A percentile compares a stretch with the other conserved stretches of the same genome.
phyloP scores from a whole-genome alignment of 257 asterid genomes.

The Paraleonurus japonicus region DNA sequence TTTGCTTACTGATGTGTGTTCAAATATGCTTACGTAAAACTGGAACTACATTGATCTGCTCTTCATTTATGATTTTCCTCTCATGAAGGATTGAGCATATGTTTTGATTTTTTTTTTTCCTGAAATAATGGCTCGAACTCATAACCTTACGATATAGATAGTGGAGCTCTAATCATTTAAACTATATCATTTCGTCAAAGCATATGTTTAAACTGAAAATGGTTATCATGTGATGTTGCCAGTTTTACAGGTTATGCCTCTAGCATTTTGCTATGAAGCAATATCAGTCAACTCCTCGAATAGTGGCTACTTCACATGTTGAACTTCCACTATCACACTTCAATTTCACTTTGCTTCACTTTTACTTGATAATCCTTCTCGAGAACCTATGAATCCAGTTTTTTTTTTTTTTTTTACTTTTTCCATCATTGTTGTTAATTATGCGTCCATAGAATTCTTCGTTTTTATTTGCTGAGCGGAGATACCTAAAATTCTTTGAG shows the following conservation, averaged over 20 bases:
- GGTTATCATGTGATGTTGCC: slow-evolving; percentile 21
- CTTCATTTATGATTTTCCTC: not conserved
- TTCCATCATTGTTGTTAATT: not conserved
- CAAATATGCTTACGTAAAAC: not conserved
- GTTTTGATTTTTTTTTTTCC: too few relatives aligned
- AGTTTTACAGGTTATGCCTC: slow-evolving; percentile 22
- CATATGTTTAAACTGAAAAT: too few relatives aligned
- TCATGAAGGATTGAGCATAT: not conserved
- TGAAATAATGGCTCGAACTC: too few relatives aligned
- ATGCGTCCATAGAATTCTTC: too few relatives aligned
- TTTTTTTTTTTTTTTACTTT: not conserved
- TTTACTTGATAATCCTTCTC: slow-evolving; percentile 25
- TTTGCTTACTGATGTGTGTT: not conserved
- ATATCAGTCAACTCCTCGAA: slow-evolving; percentile 22
- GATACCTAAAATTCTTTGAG: too few relatives aligned
- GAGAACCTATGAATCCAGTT: not conserved
- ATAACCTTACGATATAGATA: too few relatives aligned
- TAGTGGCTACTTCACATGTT: slow-evolving; percentile 33
- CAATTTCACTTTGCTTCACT: slow-evolving; percentile 26
- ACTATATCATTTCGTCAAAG: too few relatives aligned
- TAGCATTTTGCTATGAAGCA: slow-evolving; percentile 28
- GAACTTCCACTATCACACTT: slow-evolving; percentile 21
- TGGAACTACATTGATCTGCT: not conserved
- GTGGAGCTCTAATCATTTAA: too few relatives aligned
- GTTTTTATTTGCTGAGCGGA: too few relatives aligned